Evolutionary conservation across 805 yeast genomes (phyloP), one percentile per base, ranked within the genome.

Genomic region (Candida orba): DNA sequence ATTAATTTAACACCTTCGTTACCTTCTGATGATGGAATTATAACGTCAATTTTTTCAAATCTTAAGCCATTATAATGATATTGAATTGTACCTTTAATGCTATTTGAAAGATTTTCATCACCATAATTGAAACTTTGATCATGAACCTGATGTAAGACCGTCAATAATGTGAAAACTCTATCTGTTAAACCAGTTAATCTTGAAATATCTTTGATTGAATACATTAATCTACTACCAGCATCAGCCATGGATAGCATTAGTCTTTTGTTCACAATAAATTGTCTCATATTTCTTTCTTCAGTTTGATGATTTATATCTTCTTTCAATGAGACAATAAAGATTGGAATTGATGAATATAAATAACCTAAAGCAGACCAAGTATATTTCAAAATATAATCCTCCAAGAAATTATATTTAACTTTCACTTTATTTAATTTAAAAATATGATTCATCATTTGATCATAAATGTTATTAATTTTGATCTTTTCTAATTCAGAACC

Each of bases 281-380:
- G 88, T 54, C 87, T 81, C 87, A 90, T 87, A 56, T 80, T 81
- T 45, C 71, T 72, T 45, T 77, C 74, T 54, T 65, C 74, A 15
- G 62, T 54, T 34, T 58, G 51, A 8, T 37, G 44, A 41, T 52
- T 52, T 12, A 50, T 47, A 29, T 45, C 46, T 24, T 48, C 54
- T 15, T 59, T 60, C 47, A 72, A 51, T 4, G 71, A 62, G 17
- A 81, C 81, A 45, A 87, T 61, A 41, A 89, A 77, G 15, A 90
- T 90, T 3, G 98, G 98, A 49, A 90, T 73, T 1, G 95, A 84
- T 0, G 96, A 86, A 66, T 87, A 89, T 20, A 89, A 64, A 60
- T 88, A 89, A n/a, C 97, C 96, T 65, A 90, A 75, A 0, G 95
- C 96, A 4, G 96, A 88, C 97, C 97, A 90, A 12, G 91, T 79